These are phyloP conservation scores for Suillus bovinus DNA, from an alignment of 768 basidiomycete species.

Conservation along the genomic window DNA sequence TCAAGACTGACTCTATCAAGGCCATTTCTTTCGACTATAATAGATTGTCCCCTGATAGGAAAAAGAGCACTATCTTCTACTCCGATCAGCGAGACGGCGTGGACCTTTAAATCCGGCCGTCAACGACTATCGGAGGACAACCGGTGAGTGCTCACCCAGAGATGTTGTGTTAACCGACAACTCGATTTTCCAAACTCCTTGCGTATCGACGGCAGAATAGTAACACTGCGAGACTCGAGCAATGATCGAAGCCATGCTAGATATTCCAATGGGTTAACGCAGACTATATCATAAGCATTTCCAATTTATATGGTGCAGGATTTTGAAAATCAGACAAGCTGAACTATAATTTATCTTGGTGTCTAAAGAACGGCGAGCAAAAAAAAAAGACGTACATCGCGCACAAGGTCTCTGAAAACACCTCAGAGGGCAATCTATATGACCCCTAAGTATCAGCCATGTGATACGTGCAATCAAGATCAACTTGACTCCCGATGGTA, in stretches of 20 bases:
- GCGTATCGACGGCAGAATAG: conserved; percentile 43
- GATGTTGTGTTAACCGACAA: conserved; percentile 57
- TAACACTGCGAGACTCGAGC: conserved; percentile 39
- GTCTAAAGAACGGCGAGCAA: background rate
- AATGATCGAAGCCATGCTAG: conserved; percentile 48
- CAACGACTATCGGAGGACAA: conserved; percentile 1
- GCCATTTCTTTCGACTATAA: conserved; percentile 71
- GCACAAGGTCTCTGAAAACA: conserved; percentile 38
- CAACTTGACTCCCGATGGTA: conserved; percentile 42
- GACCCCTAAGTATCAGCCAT: too few species aligned
- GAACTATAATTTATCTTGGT: background rate
- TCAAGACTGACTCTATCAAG: conserved; percentile 27
- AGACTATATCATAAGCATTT: conserved; percentile 46
- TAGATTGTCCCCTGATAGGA: conserved; percentile 83
- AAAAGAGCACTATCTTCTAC: conserved; percentile 74
- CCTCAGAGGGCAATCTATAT: conserved; percentile 37
- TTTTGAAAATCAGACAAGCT: conserved; percentile 37
- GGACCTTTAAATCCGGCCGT: conserved; percentile 44
- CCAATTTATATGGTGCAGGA: conserved; percentile 37
- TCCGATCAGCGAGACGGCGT: too few species aligned
- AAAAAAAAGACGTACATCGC: conserved; percentile 32
- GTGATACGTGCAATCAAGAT: conserved; percentile 11
- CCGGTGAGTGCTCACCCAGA: conserved; percentile 39
- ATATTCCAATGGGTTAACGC: conserved; percentile 51
- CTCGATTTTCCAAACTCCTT: conserved; percentile 38